phyloP scores from a whole-genome alignment of 495 filamentous ascomycete species.

The Emericellopsis terricola region DNA sequence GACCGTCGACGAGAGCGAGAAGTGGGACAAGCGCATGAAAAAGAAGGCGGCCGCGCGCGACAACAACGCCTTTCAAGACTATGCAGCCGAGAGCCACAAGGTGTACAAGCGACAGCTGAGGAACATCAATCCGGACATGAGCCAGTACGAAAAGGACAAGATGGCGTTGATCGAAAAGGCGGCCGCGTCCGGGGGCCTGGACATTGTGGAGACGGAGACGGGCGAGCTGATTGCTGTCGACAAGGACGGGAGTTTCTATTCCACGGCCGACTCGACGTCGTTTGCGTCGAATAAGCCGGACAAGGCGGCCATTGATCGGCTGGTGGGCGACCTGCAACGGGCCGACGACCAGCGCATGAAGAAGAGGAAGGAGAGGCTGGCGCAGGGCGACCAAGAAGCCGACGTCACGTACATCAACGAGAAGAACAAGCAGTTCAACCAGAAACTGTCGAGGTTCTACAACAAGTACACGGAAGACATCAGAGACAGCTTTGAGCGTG shows the following conservation, averaged over 20 bases:
- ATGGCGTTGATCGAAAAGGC: constrained; percentile 67
- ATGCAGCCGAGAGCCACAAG: constrained; percentile 69
- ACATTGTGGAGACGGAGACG: constrained; percentile 85
- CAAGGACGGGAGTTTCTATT: constrained; percentile 76
- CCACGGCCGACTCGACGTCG: constrained; percentile 59
- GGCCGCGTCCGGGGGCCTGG: constrained; percentile 58
- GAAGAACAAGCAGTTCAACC: constrained; percentile 99
- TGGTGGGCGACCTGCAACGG: constrained; percentile 74
- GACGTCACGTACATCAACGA: constrained; percentile 99
- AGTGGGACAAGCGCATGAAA: constrained; percentile 76
- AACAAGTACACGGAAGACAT: constrained; percentile 98
- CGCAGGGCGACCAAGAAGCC: constrained; percentile 53
- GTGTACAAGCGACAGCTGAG: constrained; percentile 84
- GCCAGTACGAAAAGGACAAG: constrained; percentile 73
- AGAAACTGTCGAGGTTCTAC: constrained; percentile 87
- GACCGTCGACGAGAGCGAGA: constrained; percentile 84
- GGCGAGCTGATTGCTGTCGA: constrained; percentile 91
- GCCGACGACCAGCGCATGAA: constrained; percentile 73
- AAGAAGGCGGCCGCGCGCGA: constrained; percentile 75
- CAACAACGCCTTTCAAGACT: constrained; percentile 81
- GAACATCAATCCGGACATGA: constrained; percentile 47
- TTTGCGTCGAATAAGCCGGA: constrained; percentile 78
- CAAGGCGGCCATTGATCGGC: constrained; percentile 73
- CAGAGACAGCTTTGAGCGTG: constrained; percentile 91
- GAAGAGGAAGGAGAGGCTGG: constrained; percentile 63